Evolutionary conservation across 768 basidiomycete genomes (phyloP).

Genomic region (Termitomyces titanicus): DNA sequence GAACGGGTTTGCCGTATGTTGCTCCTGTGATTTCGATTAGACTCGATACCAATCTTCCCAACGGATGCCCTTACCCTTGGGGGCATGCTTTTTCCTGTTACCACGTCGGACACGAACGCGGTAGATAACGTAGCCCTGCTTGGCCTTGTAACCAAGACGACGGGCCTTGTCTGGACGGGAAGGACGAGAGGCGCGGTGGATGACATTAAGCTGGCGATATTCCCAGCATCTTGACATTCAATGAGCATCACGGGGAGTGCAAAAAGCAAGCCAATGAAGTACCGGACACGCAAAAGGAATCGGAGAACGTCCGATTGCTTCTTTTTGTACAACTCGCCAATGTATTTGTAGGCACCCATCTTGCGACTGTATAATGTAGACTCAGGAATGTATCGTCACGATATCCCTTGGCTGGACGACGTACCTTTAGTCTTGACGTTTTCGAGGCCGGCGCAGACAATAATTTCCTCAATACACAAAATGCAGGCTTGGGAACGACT

Average conservation of each 20-base stretch:
- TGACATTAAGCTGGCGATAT: slow-evolving; percentile 96
- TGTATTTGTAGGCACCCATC: slow-evolving; percentile 96
- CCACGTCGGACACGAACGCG: slow-evolving; percentile 96
- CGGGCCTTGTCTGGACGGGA: slow-evolving; percentile 99
- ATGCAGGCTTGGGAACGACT: slow-evolving; percentile 31
- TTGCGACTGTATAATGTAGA: slow-evolving; percentile 37
- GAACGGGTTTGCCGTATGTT: slow-evolving; percentile 98
- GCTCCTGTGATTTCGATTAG: slow-evolving; percentile 56
- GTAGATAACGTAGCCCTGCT: slow-evolving; percentile 99
- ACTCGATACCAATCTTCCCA: neutral
- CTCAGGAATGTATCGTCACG: neutral
- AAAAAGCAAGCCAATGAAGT: slow-evolving; percentile 23
- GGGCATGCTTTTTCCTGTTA: slow-evolving; percentile 98
- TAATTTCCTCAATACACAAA: slow-evolving; percentile 11
- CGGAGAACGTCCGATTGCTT: slow-evolving; percentile 97
- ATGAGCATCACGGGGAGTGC: neutral
- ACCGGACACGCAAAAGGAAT: slow-evolving; percentile 97
- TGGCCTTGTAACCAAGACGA: slow-evolving; percentile 98
- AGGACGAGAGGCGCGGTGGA: slow-evolving; percentile 96
- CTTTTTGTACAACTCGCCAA: slow-evolving; percentile 97
- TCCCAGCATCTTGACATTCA: slow-evolving; percentile 80
- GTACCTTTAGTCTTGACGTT: slow-evolving; percentile 38
- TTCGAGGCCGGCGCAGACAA: slow-evolving; percentile 28
- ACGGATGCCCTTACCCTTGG: slow-evolving; percentile 69
- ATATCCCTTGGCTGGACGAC: slow-evolving; percentile 9